phyloP scores from a whole-genome alignment of 1,139 yeast genomes.

The Diutina ranongensis region DNA sequence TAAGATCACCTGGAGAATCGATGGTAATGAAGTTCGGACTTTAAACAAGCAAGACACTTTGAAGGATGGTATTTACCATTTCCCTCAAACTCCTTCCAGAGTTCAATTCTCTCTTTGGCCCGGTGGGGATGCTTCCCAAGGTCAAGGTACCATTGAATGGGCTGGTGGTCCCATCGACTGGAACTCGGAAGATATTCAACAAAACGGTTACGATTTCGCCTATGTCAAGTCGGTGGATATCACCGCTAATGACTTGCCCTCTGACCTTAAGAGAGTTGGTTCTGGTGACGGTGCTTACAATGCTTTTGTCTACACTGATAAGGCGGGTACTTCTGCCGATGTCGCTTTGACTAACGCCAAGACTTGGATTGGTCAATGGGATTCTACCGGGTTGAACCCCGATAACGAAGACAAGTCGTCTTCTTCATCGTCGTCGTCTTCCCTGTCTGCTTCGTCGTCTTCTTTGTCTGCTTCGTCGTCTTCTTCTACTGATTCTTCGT shows the following conservation, averaged over 20 bases:
- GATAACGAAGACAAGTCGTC: slow-evolving; percentile 3
- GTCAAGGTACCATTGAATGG: slow-evolving; percentile 79
- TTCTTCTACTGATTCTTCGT: neutral
- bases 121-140: slow-evolving; percentile 59
- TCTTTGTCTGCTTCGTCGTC: slow-evolving; percentile 10
- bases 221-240: slow-evolving; percentile 48
- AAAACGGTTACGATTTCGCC: slow-evolving; percentile 72
- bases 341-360: slow-evolving; percentile 49
- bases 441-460: slow-evolving; percentile 11
- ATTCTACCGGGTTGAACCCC: slow-evolving; percentile 51
- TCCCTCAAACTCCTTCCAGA: slow-evolving; percentile 89
- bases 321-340: slow-evolving; percentile 32
- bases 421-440: neutral
- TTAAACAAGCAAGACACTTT: slow-evolving; percentile 59
- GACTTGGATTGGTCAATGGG: slow-evolving; percentile 44
- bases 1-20: slow-evolving; percentile 58
- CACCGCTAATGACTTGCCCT: slow-evolving; percentile 62
- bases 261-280: slow-evolving; percentile 20
- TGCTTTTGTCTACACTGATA: slow-evolving; percentile 47
- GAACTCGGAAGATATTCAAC: slow-evolving; percentile 59
- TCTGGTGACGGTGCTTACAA: slow-evolving; percentile 18
- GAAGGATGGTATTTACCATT: slow-evolving; percentile 38
- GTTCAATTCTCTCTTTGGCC: slow-evolving; percentile 90
- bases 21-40: slow-evolving; percentile 60
- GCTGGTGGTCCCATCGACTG: slow-evolving; percentile 88